Evolutionary conservation across 2,329 filamentous ascomycete species (phyloP), one percentile per base, ranked within the genome.

Genomic region (Colletotrichum kahawae): DNA sequence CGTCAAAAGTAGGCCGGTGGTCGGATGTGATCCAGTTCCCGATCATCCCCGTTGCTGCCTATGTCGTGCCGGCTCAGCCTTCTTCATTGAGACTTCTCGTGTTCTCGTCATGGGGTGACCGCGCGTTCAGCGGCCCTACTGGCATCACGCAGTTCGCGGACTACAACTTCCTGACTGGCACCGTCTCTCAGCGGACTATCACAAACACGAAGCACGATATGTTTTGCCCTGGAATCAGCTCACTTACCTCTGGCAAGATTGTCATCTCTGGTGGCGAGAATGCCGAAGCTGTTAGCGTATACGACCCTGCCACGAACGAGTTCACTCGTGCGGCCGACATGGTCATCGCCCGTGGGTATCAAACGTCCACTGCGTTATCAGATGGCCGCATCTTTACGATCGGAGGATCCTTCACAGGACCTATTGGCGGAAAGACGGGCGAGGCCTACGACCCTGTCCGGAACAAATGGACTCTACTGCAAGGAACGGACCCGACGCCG

Each of bases 341-440:
- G 88, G 80, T 82, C 13, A 82, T 88, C 21, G 77, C 82, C 4
- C 87, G 90, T 29, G 88, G 89, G 4, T 90, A 92, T 70, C 90
- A 92, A 64, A 81, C 89, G 0, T 86, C 87, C 0, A 82, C 86
- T 0, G 90, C 87, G 0, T 78, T 87, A 0, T 89, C 89, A 0
- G 85, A 90, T 71, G 90, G 90, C 5, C 83, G 85, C 0, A 85
- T 92, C 29, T 92, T 92, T 80, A 87, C 85, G 12, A 91, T 92
- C 51, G 91, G 91, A n/a, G 91, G 91, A 5, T 90, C 88, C 0
- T 84, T 80, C 76, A 88, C 85, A 14, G 91, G 90, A 21, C 86
- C 83, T 0, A 71, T 78, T 5, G 84, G 86, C 31, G 84, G 84
- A 29, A 92, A 92, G 83, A 87, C 90, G 68, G 91, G 89, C 54